phyloP scores from a whole-genome alignment of 345 rosid genomes.

The Murraya koenigii region DNA sequence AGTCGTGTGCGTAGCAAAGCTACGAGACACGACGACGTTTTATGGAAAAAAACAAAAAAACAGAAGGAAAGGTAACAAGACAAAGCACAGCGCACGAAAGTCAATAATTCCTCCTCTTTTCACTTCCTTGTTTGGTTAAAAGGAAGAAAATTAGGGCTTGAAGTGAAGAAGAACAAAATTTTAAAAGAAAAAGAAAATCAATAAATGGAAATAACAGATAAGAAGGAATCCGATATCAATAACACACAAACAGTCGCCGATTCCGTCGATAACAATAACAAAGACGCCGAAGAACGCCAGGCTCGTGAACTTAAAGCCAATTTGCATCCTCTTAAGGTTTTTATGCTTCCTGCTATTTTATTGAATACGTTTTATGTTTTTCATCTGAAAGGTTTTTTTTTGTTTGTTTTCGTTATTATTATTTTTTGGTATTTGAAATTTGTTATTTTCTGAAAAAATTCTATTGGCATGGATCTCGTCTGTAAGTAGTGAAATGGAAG shows the following conservation, averaged over 20 bases:
- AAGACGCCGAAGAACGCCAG: slow-evolving; percentile 61
- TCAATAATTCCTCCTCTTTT: neutral
- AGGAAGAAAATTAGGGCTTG: slow-evolving; percentile 32
- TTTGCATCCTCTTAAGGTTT: slow-evolving; percentile 88
- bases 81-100: neutral
- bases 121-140: neutral
- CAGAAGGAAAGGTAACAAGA: no score
- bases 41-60: no score
- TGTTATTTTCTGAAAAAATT: neutral
- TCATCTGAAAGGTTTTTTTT: neutral
- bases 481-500: neutral
- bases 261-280: slow-evolving; percentile 21
- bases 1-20: neutral
- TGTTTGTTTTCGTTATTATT: neutral
- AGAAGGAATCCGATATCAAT: slow-evolving; percentile 57
- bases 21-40: neutral
- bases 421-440: neutral
- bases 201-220: slow-evolving; percentile 64
- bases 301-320: slow-evolving; percentile 80
- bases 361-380: neutral
- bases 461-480: neutral
- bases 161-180: neutral
- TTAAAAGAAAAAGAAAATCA: neutral
- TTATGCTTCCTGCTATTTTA: no score
- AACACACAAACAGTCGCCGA: slow-evolving; percentile 20